Evolutionary conservation across 345 rosid genomes (phyloP), one percentile per base, ranked within the genome.

Genomic region (Eucalyptus rudis): DNA sequence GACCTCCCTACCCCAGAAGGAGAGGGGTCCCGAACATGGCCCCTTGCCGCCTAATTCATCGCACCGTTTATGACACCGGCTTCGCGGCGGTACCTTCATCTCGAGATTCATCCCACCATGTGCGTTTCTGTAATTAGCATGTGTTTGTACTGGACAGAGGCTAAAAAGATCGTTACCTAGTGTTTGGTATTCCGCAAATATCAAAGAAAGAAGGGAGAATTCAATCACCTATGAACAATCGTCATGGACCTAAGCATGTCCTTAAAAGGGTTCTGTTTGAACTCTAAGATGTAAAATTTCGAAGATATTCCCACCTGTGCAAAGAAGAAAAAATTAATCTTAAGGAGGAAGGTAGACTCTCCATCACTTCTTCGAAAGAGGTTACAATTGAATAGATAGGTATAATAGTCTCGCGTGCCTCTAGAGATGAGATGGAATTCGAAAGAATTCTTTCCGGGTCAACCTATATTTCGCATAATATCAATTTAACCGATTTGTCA

Each of bases 401-500:
- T 52, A 52, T 2, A 20, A 20, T 8, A 20, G 5, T 1, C 2
- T 52, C 2, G 5, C 1, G 0, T 8, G 10, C 5, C 58, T 19
- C 0, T 52, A 52, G 4, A 20, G 25, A 8, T 52, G 25, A 52
- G 58, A 5, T 7, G 58, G 25, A 52, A 52, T 52, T 20, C 58
- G 5, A 52, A 52, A 52, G 25, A 52, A 52, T 52, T 52, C 10
- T 52, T 52, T 0, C 4, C 0, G 2, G 0, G 10, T 52, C 58
- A 1, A 1, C 10, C 10, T 52, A 2, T 52, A 20, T 20, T 7
- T 8, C 1, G 10, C 0, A 52, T 0, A 8, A 3, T 52, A 2
- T 4, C 58, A 52, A 20, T 52, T 52, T 52, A 52, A 52, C 25
- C 1, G 1, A 19, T 52, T 8, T 20, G 5, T 20, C 25, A 52